Base-by-base conservation (phyloP, 2,329 filamentous ascomycete species). In the Chrysoporthe puriensis region DNA sequence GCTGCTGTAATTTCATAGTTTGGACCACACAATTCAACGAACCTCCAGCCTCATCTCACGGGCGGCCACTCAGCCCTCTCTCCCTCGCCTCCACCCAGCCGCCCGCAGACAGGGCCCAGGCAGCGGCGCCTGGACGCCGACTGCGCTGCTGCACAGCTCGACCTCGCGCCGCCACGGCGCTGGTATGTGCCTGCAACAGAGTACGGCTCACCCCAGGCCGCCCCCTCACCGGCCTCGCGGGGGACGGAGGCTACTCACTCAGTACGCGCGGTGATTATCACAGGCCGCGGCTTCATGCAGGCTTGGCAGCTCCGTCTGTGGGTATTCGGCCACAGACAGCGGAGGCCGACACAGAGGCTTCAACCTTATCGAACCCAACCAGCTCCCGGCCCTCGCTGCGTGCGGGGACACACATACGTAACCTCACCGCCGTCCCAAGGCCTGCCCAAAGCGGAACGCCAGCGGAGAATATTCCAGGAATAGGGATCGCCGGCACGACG, bases 381-480 rank as follows among this genome's bases (percentile, higher is more conserved):
- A 8, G 14, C 26, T 11, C 21, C 21, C 26, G 26, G 26, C 26
- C 26, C 26, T 26, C 26, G 26, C 26, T 26, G 26, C 26, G 26
- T 26, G 26, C 26, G 26, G 4, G 26, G 21, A 11, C 54, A 40
- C 3, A 56, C 32, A 36, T 56, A 56, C 54, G 54, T 57, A 40
- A 57, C 21, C 16, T 50, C 40, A 57, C 54, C 34, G 54, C 54
- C 18, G 54, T 57, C 54, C 54, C 50, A 57, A 57, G 54, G 16
- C 54, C 32, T 57, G 34, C 54, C 54, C 32, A 57, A 57, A 40
- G 43, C 44, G 43, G 26, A 36, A 34, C 26, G 1, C 44, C 36
- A n/a, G 32, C 59, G 59, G 59, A 48, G 32, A n/a, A 36, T 36
- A 48, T 46, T 36, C 59, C 59, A 48, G 43, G 59, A 36, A 62